Base-by-base conservation (phyloP, 768 basidiomycete species). In the Pleurotus citrinopileatus region DNA sequence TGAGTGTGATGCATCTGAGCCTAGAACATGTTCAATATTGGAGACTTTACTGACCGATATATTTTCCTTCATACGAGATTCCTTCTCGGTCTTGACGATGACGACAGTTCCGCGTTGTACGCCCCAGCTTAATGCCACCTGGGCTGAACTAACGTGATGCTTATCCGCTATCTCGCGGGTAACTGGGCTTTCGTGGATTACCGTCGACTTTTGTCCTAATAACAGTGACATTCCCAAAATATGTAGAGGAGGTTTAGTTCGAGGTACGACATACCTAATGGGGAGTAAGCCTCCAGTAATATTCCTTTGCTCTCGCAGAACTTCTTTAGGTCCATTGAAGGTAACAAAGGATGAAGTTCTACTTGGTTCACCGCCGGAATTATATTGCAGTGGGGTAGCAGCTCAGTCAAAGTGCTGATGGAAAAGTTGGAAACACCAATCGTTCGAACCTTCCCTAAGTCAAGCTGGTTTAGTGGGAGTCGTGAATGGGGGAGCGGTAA, bases 81-180 rank as follows among this genome's bases (percentile, higher is more conserved):
- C 59, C 54, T 78, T 60, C 64, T 81, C 79, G 34, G 73, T 79
- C 70, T 87, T 87, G 28, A 86, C 86, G 59, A 87, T 75, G 51
- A 84, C 77, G 19, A 78, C 73, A 29, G 84, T 77, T 4, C 79
- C 79, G 19, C 81, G 77, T 61, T 85, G 82, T 13, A 80, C 80
- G 4, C 78, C 81, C 87, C 87, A 88, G 57, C 80, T 73, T 15
- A 88, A 68, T 25, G 85, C 63, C 17, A 86, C 75, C 63, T 85
- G 82, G 34, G 48, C 48, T 6, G 48, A n/a, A 13, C 15, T 22
- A 12, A 22, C 19, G 7, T 9, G 9, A 8, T 26, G 2, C 20
- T 2, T 28, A 0, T 48, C 28, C 5, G 26, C 46, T 2, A 34
- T 48, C 46, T 22, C 46, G 17, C 46, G n/a, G 28, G 29, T 48